Evolutionary conservation across 2,329 filamentous ascomycete species (phyloP), one percentile per base, ranked within the genome.

Genomic region (Berkeleyomyces rouxiae): DNA sequence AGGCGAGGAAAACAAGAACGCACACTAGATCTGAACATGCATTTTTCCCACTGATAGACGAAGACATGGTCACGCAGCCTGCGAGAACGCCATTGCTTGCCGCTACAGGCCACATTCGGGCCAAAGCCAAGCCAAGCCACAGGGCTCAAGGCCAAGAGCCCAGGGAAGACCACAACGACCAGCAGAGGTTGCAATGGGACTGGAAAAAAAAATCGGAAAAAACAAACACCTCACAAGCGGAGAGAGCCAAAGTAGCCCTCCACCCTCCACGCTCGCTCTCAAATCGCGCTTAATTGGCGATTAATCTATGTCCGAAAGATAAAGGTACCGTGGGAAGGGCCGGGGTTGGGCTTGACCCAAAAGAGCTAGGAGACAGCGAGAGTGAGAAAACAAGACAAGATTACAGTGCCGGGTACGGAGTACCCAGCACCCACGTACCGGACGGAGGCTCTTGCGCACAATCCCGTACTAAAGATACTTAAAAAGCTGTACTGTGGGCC

Each of bases 401-500:
- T 53, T 53, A 53, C 49, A 53, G 49, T 53, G 49, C 49, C 49
- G 49, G 23, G 49, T 53, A 53, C 49, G 49, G 49, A 53, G 49
- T 53, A 53, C 49, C 49, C 49, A 53, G 33, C 5, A 4, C 49
- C n/a, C 49, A 53, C 49, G 49, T 53, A 53, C 33, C 49, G 49
- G 31, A 53, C 16, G 49, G 33, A 53, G 49, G 49, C 49, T 53
- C 49, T 53, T 53, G 23, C 49, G 49, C 49, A 53, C 49, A 53
- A 53, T 53, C 49, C 49, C 49, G 49, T 53, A 53, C 49, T 53
- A 53, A 53, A 53, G 49, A 53, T 53, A 53, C 49, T 53, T 53
- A 53, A 53, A 53, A 53, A 36, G 10, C 7, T 53, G 49, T 53
- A 53, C 49, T 53, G 49, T 53, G 49, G 37, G 33, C 49, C 33